Evolutionary conservation across 768 basidiomycete genomes (phyloP), one percentile per base, ranked within the genome.

Genomic region (Boletus insuetus): DNA sequence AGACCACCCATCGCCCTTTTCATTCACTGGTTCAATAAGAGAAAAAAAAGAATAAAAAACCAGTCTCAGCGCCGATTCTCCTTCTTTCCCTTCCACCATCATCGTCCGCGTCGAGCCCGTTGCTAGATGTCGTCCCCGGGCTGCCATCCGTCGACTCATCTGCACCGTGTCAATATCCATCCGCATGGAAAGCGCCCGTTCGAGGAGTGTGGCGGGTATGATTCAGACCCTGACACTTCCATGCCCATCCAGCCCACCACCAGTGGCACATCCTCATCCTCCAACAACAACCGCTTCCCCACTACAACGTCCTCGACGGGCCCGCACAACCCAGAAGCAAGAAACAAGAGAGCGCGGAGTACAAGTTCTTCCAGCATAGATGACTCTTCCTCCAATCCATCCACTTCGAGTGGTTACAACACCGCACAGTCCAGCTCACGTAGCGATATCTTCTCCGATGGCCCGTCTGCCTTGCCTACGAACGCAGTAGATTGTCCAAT

Each of bases 341-440:
- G 82, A 54, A 83, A 78, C 57, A 85, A 85, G 69, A 71, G 84
- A 32, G 80, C 84, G 5, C 71, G 83, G 44, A 84, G 83, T 56
- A 79, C 77, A 34, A 79, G 77, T 56, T 79, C 76, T 34, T 76
- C 77, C 43, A 70, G 68, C n/a, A 74, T 73, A 51, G 71, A 71
- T 40, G 57, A 51, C 55, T 64, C 67, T 35, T 56, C 62, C 5
- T 72, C 73, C 32, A 55, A 54, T 26, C 70, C 72, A 47, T 73
- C 76, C 10, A 64, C 69, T 5, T 74, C 75, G 7, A 77, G 75
- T 14, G 64, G 72, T 16, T 68, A 67, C 58, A 63, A 55, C 55
- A 70, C 75, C 47, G 67, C 72, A 26, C 69, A 66, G 44, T 69
- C 73, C 48, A 73, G 62, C 70, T 71, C 60, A 55, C 73, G 60